phyloP scores from a whole-genome alignment of 2,329 filamentous ascomycete species.

The Sphaerulina musiva region DNA sequence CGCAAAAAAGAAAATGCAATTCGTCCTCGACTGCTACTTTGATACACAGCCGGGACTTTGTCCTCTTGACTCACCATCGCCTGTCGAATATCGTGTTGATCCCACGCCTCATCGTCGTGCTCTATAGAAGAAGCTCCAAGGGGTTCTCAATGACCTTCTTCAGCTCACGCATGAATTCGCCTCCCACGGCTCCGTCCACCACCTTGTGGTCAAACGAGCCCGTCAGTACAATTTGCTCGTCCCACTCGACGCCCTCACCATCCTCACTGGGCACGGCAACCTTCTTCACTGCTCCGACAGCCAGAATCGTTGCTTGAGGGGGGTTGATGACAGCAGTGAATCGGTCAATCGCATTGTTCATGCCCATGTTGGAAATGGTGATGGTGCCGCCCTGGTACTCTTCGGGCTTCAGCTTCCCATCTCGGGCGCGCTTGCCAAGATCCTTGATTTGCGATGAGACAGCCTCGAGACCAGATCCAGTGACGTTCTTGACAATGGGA shows the following conservation, averaged over 20 bases:
- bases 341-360: constrained; percentile 92
- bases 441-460: constrained; percentile 92
- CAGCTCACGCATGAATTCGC: constrained; percentile 91
- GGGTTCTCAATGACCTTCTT: constrained; percentile 99
- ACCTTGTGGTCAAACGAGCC: constrained; percentile 99
- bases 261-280: constrained; percentile 85
- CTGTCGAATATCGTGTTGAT: constrained; percentile 6
- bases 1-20: constrained; percentile 12
- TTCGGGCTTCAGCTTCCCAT: constrained; percentile 98
- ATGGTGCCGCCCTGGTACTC: constrained; percentile 99
- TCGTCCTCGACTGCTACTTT: not conserved
- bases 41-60: not conserved
- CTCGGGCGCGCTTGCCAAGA: constrained; percentile 89
- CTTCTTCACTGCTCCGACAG: constrained; percentile 92
- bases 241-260: constrained; percentile 72
- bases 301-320: constrained; percentile 89
- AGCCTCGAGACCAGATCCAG: constrained; percentile 74
- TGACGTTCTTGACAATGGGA: constrained; percentile 87
- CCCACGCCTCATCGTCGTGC: not conserved
- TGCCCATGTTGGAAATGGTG: constrained; percentile 99
- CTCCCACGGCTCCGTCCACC: constrained; percentile 90
- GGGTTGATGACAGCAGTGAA: constrained; percentile 99
- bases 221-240: constrained; percentile 93
- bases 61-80: constrained; percentile 8
- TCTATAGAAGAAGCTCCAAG: constrained; percentile 80